Base-by-base conservation (phyloP, 164 flowering plant species). In the Amborella trichopoda region DNA sequence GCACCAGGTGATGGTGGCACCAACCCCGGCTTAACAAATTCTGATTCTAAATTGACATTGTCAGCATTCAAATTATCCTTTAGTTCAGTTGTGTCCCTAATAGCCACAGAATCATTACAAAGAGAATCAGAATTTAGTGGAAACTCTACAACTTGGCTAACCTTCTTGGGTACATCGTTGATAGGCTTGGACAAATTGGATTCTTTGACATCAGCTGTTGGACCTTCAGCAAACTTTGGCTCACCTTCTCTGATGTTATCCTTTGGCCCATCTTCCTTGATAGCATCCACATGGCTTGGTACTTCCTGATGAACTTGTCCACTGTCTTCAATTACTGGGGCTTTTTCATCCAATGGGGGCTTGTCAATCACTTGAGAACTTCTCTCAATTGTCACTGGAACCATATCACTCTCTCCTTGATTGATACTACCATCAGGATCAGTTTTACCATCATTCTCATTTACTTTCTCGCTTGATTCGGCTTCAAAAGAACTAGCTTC, bases 111-210 rank as follows among this genome's bases (percentile, higher is more conserved):
- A 69, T 77, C 93, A 81, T 81, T 68, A 81, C 82, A 77, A 81
- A 83, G 72, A 73, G 82, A 88, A 74, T 81, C 94, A 81, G 76
- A 74, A 64, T 63, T 77, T 77, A 88, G 74, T 73, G 71, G 78
- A 69, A 62, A 65, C 83, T 86, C 93, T 80, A 82, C 72, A 71
- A 26, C 63, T 60, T 72, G 68, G 83, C 69, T 76, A 74, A 80
- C 91, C 83, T 81, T 83, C n/a, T n/a, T n/a, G 76, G 85, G 68
- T 83, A 90, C 97, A 95, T 83, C 94, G 64, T 72, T 61, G 48
- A 59, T 50, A 14, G 71, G 53, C 53, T 66, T 48, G 56, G 77
- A 64, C 33, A 56, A 46, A 48, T 67, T 59, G 50, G 27, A 67
- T 59, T 47, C 71, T 23, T 49, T 50, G 33, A 23, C 48, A 28